Evolutionary conservation across 2,329 filamentous ascomycete species (phyloP).

Genomic region (Fusarium nematophilum): DNA sequence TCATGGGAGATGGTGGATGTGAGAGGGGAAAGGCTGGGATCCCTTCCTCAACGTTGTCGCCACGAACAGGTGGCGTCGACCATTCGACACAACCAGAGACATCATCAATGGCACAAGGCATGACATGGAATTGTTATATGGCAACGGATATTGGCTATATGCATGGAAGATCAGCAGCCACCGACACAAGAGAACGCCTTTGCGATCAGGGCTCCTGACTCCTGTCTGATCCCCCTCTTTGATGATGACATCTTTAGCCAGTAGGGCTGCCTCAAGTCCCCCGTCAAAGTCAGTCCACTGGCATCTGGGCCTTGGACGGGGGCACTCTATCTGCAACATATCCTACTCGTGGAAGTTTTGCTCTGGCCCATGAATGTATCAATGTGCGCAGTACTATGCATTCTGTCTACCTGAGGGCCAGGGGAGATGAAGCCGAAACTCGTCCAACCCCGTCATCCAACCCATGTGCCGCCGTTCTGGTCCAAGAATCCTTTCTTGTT

Average conservation of each 20-base stretch:
- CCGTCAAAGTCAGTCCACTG: conserved; percentile 19
- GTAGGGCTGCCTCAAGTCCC: no score
- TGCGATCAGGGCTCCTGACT: conserved; percentile 7
- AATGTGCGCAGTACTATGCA: no score
- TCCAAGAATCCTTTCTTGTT: no score
- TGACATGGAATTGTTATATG: conserved; percentile 6
- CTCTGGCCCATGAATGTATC: not conserved
- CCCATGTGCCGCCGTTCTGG: no score
- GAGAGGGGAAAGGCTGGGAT: no score
- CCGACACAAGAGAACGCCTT: conserved; percentile 8
- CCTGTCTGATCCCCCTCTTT: conserved; percentile 6
- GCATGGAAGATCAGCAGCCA: conserved; percentile 11
- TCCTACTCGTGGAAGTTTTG: conserved; percentile 12
- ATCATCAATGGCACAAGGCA: not conserved
- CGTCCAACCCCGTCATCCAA: no score
- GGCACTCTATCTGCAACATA: conserved; percentile 28
- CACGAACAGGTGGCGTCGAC: conserved; percentile 20
- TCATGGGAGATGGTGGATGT: no score
- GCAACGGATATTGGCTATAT: not conserved
- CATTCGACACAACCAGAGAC: not conserved
- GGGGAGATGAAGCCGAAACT: no score
- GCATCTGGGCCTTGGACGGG: not conserved
- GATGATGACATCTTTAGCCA: no score
- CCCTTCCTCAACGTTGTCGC: conserved; percentile 16
- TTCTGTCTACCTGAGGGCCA: no score